These are phyloP conservation scores for Globisporangium radiosum DNA, from an alignment of 352 stramenopile genomes.

Conservation along the genomic window DNA sequence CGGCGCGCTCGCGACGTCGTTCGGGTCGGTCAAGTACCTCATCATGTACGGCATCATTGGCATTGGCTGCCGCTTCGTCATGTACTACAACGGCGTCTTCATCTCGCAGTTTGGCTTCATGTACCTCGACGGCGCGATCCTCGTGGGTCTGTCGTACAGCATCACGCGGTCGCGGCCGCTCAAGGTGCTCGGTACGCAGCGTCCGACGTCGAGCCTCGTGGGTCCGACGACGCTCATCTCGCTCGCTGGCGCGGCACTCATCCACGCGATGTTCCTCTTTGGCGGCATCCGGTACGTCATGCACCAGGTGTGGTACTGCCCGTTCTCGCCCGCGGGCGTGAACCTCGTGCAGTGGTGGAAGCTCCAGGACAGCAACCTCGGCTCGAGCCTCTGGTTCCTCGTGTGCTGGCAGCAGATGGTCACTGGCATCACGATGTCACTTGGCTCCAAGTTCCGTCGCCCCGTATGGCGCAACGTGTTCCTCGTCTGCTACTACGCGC, in stretches of 20 bases:
- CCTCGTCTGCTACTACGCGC: slow-evolving; percentile 51
- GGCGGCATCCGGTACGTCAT: slow-evolving; percentile 51
- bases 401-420: slow-evolving; percentile 69
- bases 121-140: slow-evolving; percentile 71
- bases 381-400: slow-evolving; percentile 53
- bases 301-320: slow-evolving; percentile 57
- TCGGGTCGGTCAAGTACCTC: slow-evolving; percentile 81
- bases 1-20: slow-evolving; percentile 74
- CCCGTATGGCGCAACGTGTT: slow-evolving; percentile 61
- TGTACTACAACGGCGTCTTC: slow-evolving; percentile 84
- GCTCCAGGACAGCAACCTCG: slow-evolving; percentile 62
- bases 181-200: slow-evolving; percentile 43
- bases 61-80: slow-evolving; percentile 75
- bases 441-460: slow-evolving; percentile 60
- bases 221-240: slow-evolving; percentile 66
- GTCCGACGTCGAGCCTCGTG: slow-evolving; percentile 80
- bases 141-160: slow-evolving; percentile 72
- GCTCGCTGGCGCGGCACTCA: slow-evolving; percentile 41
- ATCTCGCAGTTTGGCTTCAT: slow-evolving; percentile 87
- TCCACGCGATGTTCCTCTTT: slow-evolving; percentile 79
- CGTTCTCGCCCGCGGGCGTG: slow-evolving; percentile 56
- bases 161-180: slow-evolving; percentile 68
- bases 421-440: slow-evolving; percentile 45
- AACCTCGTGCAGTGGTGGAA: slow-evolving; percentile 72
- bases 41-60: slow-evolving; percentile 87